These are phyloP conservation scores for Mycena polygramma DNA, from an alignment of 768 basidiomycete species.

Conservation along the genomic window DNA sequence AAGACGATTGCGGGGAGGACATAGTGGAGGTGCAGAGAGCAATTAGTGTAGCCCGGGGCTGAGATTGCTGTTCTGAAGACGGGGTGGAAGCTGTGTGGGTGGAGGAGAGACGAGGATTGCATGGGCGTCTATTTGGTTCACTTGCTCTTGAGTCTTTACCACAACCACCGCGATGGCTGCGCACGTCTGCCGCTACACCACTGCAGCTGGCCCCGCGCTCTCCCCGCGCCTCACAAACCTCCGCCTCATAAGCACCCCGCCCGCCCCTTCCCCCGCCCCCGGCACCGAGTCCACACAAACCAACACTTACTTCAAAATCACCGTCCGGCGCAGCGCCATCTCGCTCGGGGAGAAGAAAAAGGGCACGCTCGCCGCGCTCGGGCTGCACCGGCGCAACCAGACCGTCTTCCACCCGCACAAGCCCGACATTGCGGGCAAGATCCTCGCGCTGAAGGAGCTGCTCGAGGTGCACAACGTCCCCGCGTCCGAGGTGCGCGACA, in stretches of 20 bases:
- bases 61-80: too few species aligned
- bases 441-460: constrained; percentile 90
- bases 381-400: constrained; percentile 85
- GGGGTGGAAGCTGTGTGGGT: too few species aligned
- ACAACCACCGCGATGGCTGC: constrained; percentile 16
- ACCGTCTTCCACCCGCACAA: constrained; percentile 86
- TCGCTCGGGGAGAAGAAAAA: constrained; percentile 80
- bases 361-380: constrained; percentile 83
- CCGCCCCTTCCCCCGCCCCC: neutral
- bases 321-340: constrained; percentile 88
- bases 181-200: constrained; percentile 28
- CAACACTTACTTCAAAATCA: constrained; percentile 88
- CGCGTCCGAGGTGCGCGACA: constrained; percentile 73
- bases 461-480: constrained; percentile 91
- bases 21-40: too few species aligned
- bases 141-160: too few species aligned
- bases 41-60: too few species aligned
- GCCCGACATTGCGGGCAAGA: constrained; percentile 86
- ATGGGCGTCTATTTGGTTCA: too few species aligned
- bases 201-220: constrained; percentile 7
- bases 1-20: too few species aligned
- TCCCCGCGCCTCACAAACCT: constrained; percentile 33
- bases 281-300: neutral
- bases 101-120: too few species aligned
- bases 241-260: constrained; percentile 30